Evolutionary conservation across 441 rosid genomes (phyloP).

Genomic region (Erodium texanum): DNA sequence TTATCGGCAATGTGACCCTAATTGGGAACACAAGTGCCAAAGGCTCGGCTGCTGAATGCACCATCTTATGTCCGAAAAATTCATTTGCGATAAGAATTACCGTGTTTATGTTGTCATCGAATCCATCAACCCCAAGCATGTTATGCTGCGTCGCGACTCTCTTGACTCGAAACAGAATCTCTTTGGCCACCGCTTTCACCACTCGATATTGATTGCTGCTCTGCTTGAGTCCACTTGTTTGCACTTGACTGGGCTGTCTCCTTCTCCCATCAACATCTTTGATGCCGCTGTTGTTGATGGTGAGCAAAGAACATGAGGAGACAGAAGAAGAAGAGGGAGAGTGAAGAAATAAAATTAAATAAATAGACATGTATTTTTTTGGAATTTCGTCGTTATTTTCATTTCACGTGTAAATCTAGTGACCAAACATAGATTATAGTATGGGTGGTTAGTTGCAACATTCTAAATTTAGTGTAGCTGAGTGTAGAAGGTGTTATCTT

Average conservation of each 20-base stretch:
- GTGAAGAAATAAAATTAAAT: neutral
- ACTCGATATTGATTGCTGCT: neutral
- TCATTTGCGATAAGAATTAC: slow-evolving; percentile 12
- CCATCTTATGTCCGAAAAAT: slow-evolving; percentile 13
- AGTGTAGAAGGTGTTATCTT: too few species aligned
- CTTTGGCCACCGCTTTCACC: neutral
- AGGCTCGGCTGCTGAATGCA: slow-evolving; percentile 18
- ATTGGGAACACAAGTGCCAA: slow-evolving; percentile 18
- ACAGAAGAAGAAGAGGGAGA: neutral
- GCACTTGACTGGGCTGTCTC: neutral
- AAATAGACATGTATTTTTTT: neutral
- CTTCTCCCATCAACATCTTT: neutral
- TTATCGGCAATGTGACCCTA: slow-evolving; percentile 18
- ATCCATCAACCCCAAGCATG: slow-evolving; percentile 5
- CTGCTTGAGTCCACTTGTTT: neutral
- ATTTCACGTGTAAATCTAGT: neutral
- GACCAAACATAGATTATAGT: neutral
- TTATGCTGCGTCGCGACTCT: neutral
- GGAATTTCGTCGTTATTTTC: neutral
- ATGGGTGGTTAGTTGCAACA: too few species aligned
- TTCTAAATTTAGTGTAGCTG: neutral
- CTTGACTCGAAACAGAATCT: neutral
- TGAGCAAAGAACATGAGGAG: neutral
- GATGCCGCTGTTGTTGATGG: neutral
- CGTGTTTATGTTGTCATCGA: slow-evolving; percentile 13